Evolutionary conservation across 306 rosid genomes (phyloP), one percentile per base, ranked within the genome.

Genomic region (Hippophae tibetana): DNA sequence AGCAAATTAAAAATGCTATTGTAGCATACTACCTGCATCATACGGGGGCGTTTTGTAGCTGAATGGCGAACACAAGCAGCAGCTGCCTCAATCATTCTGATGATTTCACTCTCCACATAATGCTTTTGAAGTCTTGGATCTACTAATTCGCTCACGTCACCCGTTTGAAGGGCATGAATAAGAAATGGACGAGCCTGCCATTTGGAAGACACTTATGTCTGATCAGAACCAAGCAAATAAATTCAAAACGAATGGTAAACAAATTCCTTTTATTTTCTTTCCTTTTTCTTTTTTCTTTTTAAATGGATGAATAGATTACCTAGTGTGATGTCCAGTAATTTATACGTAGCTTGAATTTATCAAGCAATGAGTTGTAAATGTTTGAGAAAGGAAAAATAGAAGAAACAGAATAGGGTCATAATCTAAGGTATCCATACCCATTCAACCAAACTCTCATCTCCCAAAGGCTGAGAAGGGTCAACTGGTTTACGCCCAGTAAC

Each of bases 371-470:
- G 38, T 18, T 18, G 23, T 18, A 18, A 18, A 18, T 18, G 23
- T 18, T 18, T 18, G 23, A 18, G 23, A 18, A 18, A 18, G 1
- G 54, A 50, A 69, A 9, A 9, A 53, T 8, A 60, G 3, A 12
- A 8, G 13, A 5, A 63, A 41, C 7, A 14, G 1, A 1, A 13
- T 9, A 14, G 46, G 31, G 9, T 18, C 47, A 41, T 23, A 11
- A 14, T 56, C 44, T 45, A 2, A 11, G 12, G 40, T 61, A 58
- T 62, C n/a, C 87, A 2, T 74, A 92, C 99, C 95, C 99, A 92
- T 74, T 92, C 97, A 59, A 92, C 99, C 77, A 92, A 79, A 75
- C 99, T 92, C 84, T 92, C 99, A 27, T 92, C 94, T 52, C 99
- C 99, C 10, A 92, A 18, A 55, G 97, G 97, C 70, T 64, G 99